Evolutionary conservation across 352 stramenopile species (phyloP).

Genomic region (Pythium phragmitis): DNA sequence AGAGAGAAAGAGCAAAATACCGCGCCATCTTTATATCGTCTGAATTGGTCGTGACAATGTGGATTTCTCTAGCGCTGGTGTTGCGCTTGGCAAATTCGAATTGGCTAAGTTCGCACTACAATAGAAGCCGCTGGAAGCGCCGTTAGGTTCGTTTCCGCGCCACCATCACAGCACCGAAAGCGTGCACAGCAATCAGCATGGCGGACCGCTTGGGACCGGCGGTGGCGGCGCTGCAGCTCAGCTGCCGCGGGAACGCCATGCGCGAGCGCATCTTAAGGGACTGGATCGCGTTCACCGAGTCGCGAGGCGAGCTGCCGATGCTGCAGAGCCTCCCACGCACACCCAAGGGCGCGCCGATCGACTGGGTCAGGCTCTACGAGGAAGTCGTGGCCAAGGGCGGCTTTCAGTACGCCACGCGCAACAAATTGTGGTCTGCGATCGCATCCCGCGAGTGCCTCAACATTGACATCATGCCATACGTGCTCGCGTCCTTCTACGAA

Average conservation of each 20-base stretch:
- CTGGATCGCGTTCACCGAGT: slow-evolving; percentile 55
- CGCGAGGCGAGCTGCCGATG: slow-evolving; percentile 39
- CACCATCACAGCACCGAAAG: neutral
- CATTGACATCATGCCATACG: slow-evolving; percentile 63
- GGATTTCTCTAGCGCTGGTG: no score
- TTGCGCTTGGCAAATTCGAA: no score
- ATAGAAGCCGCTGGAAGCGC: no score
- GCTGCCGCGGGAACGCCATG: slow-evolving; percentile 55
- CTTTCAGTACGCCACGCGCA: slow-evolving; percentile 48
- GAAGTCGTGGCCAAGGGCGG: slow-evolving; percentile 71
- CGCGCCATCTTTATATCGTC: no score
- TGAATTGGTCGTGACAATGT: no score
- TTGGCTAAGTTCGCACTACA: neutral
- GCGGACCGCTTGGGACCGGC: slow-evolving; percentile 32
- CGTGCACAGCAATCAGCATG: slow-evolving; percentile 8
- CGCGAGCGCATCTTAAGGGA: slow-evolving; percentile 60
- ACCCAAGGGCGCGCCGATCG: slow-evolving; percentile 50
- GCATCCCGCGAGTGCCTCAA: slow-evolving; percentile 46
- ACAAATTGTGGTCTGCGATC: slow-evolving; percentile 54
- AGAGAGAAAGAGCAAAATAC: no score
- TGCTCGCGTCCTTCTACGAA: slow-evolving; percentile 62
- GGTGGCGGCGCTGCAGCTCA: slow-evolving; percentile 65
- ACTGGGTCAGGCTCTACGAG: slow-evolving; percentile 82
- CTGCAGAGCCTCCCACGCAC: slow-evolving; percentile 57
- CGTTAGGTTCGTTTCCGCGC: slow-evolving; percentile 2